Evolutionary conservation across 805 yeast genomes (phyloP).

Genomic region (Ogataea thermomethanolica): DNA sequence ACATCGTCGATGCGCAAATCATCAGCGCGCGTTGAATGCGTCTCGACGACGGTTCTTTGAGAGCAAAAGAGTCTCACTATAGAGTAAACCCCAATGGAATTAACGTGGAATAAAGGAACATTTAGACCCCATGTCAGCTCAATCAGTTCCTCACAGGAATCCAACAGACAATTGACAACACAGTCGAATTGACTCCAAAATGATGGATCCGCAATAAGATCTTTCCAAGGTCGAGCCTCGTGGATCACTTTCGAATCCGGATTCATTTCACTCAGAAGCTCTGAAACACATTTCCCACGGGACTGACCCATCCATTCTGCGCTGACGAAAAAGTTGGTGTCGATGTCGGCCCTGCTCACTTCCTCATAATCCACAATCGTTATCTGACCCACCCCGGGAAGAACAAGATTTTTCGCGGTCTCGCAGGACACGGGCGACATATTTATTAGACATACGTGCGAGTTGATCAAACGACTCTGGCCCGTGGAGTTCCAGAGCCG

Average conservation of each 20-base stretch:
- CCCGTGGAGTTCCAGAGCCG: conserved; percentile 84
- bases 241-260: conserved; percentile 47
- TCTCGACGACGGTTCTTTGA: conserved; percentile 68
- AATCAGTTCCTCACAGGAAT: conserved; percentile 24
- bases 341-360: conserved; percentile 43
- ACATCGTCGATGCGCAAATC: conserved; percentile 68
- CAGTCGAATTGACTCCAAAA: conserved; percentile 49
- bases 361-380: conserved; percentile 50
- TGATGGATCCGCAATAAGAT: conserved; percentile 10
- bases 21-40: conserved; percentile 57
- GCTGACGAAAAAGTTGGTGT: conserved; percentile 60
- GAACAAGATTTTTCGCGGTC: conserved; percentile 67
- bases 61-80: conserved; percentile 46
- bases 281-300: conserved; percentile 39
- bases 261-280: conserved; percentile 54
- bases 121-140: conserved; percentile 38
- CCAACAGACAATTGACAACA: conserved; percentile 39
- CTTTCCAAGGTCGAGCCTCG: conserved; percentile 8
- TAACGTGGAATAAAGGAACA: conserved; percentile 53
- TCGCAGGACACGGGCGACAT: conserved; percentile 62
- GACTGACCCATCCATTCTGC: conserved; percentile 40
- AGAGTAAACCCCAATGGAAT: conserved; percentile 65
- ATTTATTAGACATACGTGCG: conserved; percentile 61
- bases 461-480: conserved; percentile 53
- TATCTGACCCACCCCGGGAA: conserved; percentile 65